These are phyloP conservation scores for Cordyceps farinosa DNA, from an alignment of 2,329 filamentous ascomycete species.

Conservation along the genomic window DNA sequence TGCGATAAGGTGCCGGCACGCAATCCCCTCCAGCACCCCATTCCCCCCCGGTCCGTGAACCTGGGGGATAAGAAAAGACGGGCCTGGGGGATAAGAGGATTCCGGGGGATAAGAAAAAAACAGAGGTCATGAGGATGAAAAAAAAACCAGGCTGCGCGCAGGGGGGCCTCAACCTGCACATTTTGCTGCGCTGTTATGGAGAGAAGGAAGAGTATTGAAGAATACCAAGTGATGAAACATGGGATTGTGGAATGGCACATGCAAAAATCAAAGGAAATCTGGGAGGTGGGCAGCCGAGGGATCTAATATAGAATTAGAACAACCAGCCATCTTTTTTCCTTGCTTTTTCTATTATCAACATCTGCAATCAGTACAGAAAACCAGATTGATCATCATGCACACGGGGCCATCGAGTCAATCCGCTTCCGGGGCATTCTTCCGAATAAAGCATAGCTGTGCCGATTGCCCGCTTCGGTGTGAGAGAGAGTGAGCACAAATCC, in stretches of 20 bases:
- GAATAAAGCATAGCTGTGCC: neutral
- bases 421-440: neutral
- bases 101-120: neutral
- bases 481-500: too few species aligned
- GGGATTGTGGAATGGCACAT: neutral
- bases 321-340: neutral
- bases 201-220: neutral
- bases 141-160: neutral
- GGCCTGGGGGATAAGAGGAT: neutral
- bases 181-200: neutral
- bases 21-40: too few species aligned
- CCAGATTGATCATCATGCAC: neutral
- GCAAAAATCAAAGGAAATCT: neutral
- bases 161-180: neutral
- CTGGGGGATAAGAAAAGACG: too few species aligned
- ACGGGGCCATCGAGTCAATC: neutral
- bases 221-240: neutral
- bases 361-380: neutral
- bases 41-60: too few species aligned
- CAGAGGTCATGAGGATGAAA: neutral
- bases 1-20: slow-evolving; percentile 4
- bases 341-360: neutral
- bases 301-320: neutral
- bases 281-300: slow-evolving; percentile 1
- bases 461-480: too few species aligned